Base-by-base conservation (phyloP, 208 protist genomes). In the Wallacemonas sp. region DNA sequence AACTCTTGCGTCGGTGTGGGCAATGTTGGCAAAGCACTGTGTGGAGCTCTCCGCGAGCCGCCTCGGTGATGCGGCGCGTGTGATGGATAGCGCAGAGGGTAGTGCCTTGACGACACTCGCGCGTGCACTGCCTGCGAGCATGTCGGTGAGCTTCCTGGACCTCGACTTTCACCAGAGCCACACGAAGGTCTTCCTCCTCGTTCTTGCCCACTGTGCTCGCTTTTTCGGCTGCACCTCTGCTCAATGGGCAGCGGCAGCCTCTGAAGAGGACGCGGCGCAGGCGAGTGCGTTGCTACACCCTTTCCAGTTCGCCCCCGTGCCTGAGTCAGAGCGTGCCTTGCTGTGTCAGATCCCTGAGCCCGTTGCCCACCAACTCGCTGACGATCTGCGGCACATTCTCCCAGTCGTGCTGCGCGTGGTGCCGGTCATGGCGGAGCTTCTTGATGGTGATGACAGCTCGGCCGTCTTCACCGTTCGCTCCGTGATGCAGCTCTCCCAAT, bases 171-270 rank as follows among this genome's bases (percentile, higher is more conserved):
- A 67, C 26, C 54, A 71, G 46, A 41, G 69, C 8, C 66, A 60
- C 31, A 81, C 68, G 51, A 96, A 96, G 75, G 68, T 93, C 24
- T 88, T 79, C 45, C 42, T 93, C 5, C 82, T 93, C 33, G 54
- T 91, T 33, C 75, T 93, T 14, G 82, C 84, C 36, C 80, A 90
- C 68, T 86, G 84, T 63, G 80, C 82, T 24, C 82, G 87, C 17
- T 77, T 93, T 53, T 82, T 93, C 53, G 68, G n/a, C n/a, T n/a
- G n/a, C n/a, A n/a, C n/a, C n/a, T n/a, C n/a, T n/a, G n/a, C n/a
- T n/a, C n/a, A n/a, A n/a, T n/a, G n/a, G n/a, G n/a, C n/a, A n/a
- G n/a, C n/a, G n/a, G n/a, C n/a, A n/a, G 44, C 34, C 9, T 27
- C 2, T 44, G 53, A 30, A 8, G 24, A 49, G 15, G 38, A 31